These are phyloP conservation scores for Teunomyces panamensis DNA, from an alignment of 805 yeast genomes.

Conservation along the genomic window DNA sequence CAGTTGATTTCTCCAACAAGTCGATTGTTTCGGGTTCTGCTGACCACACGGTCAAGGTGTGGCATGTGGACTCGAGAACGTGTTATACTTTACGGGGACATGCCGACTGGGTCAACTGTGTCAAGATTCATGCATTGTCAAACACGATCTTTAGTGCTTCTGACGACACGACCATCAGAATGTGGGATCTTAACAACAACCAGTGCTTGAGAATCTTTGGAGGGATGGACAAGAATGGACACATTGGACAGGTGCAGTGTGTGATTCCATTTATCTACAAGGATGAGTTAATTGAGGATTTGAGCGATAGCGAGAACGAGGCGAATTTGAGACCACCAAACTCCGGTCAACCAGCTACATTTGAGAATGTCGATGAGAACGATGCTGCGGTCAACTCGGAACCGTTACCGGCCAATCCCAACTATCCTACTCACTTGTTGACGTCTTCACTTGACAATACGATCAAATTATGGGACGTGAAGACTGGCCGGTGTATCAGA, in stretches of 20 bases:
- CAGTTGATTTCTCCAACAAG: conserved; percentile 77
- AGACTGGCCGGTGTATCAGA: conserved; percentile 81
- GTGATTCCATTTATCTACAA: conserved; percentile 81
- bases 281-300: conserved; percentile 53
- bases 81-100: conserved; percentile 94
- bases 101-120: conserved; percentile 87
- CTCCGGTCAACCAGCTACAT: neutral
- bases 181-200: conserved; percentile 90
- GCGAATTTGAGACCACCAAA: neutral
- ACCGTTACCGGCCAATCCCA: conserved; percentile 14
- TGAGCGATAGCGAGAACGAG: conserved; percentile 38
- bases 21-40: conserved; percentile 92
- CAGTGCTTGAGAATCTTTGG: conserved; percentile 79
- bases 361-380: neutral
- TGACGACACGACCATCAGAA: conserved; percentile 87
- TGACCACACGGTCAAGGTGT: conserved; percentile 86
- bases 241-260: conserved; percentile 90
- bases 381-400: neutral
- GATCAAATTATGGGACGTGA: conserved; percentile 87
- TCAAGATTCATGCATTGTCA: conserved; percentile 77
- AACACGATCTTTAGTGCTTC: conserved; percentile 81
- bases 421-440: conserved; percentile 76
- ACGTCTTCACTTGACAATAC: conserved; percentile 92
- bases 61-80: conserved; percentile 93
- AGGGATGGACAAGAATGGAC: conserved; percentile 72